phyloP scores from a whole-genome alignment of 352 stramenopile genomes.

The Globisporangium splendens region DNA sequence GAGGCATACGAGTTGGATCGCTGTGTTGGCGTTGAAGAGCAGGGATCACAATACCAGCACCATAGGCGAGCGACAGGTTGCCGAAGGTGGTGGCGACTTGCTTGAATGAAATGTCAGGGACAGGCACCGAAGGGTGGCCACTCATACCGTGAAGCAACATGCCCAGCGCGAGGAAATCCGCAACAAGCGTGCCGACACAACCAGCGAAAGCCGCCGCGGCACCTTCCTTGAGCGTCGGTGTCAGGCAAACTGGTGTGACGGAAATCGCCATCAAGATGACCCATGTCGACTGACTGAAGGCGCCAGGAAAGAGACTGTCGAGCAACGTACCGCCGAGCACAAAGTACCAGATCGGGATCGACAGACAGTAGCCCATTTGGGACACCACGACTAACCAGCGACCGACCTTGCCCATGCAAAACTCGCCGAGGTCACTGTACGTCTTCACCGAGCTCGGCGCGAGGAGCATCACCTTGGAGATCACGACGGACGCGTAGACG shows the following conservation, averaged over 20 bases:
- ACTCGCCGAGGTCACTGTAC: slow-evolving; percentile 61
- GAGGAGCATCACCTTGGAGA: slow-evolving; percentile 55
- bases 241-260: slow-evolving; percentile 46
- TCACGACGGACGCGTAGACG: slow-evolving; percentile 53
- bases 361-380: slow-evolving; percentile 47
- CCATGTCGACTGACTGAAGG: slow-evolving; percentile 47
- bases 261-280: slow-evolving; percentile 62
- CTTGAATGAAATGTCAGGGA: slow-evolving; percentile 41
- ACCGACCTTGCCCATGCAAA: slow-evolving; percentile 38
- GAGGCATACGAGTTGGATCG: slow-evolving; percentile 56
- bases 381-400: slow-evolving; percentile 50
- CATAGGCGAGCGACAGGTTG: slow-evolving; percentile 64
- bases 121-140: slow-evolving; percentile 40
- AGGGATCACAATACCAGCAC: slow-evolving; percentile 59
- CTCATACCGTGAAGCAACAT: slow-evolving; percentile 54
- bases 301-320: slow-evolving; percentile 38
- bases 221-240: slow-evolving; percentile 64
- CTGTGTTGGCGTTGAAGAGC: slow-evolving; percentile 59
- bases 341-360: slow-evolving; percentile 50
- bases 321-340: slow-evolving; percentile 51
- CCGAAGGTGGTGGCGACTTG: slow-evolving; percentile 55
- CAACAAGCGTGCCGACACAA: slow-evolving; percentile 55
- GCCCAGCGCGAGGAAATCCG: slow-evolving; percentile 44
- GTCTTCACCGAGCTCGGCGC: slow-evolving; percentile 52
- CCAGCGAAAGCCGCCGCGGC: slow-evolving; percentile 52